Evolutionary conservation across 352 stramenopile genomes (phyloP), one percentile per base, ranked within the genome.

Genomic region (Globisporangium paddicum): DNA sequence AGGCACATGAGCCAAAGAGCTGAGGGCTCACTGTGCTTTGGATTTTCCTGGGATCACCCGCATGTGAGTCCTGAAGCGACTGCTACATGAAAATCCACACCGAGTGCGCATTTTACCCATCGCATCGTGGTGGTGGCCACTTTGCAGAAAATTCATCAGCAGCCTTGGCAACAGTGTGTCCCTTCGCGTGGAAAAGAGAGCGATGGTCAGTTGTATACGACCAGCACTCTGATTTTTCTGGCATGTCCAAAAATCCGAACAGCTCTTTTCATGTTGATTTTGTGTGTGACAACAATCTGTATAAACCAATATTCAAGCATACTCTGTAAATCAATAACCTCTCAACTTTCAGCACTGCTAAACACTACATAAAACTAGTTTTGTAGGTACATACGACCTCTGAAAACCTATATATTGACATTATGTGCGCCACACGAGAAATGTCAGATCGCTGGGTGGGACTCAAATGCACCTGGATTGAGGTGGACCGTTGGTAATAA

Each of bases 231-330:
- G 11, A 46, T 2, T 3, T n/a, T 30, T 3, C 5, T 0, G 30
- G 1, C 40, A 16, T 58, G 52, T 58, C 52, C 52, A 58, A 58
- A 58, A 58, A 58, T 58, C 52, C 38, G 52, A 58, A 30, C 52
- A 58, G n/a, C 21, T 48, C n/a, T n/a, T n/a, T n/a, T n/a, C 52
- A 50, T 58, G 0, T 58, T 58, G 52, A 58, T 58, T 58, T 58
- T 58, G 38, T 18, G 37, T 42, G 37, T 5, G 28, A 6, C 28
- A 6, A 32, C 6, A 32, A 32, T 7, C 28, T 32, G 28, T 32
- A 32, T 32, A 32, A 32, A 32, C 28, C 6, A 6, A 32, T 32
- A 32, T 32, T 3, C 32, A 21, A 2, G 21, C 46, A n/a, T n/a
- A 5, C 26, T 58, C 10, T 48, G 13, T 14, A 50, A 58, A 5